Conservation (phyloP, 768 basidiomycete species). For the Ephemerocybe angulata region DNA sequence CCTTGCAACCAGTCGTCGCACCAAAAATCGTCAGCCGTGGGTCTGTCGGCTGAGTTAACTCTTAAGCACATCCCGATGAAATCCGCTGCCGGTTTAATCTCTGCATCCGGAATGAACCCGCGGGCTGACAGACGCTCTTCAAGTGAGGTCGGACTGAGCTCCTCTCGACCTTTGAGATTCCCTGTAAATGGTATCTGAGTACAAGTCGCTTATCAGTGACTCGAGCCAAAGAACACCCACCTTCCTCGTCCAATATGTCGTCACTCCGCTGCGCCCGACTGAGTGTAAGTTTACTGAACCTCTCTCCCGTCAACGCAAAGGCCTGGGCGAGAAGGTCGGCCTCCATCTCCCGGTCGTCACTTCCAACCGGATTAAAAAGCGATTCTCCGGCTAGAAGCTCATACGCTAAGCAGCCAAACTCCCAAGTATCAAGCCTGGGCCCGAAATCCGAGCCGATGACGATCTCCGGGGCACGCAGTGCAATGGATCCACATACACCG, state of each 20-base stretch:
- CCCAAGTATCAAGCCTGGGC: conserved; percentile 23
- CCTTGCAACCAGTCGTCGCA: too few relatives aligned
- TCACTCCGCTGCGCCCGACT: conserved; percentile 5
- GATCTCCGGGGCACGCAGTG: conserved; percentile 23
- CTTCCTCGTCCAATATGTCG: background rate
- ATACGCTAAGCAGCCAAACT: conserved; percentile 26
- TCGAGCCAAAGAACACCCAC: background rate
- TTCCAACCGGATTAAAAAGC: conserved; percentile 18
- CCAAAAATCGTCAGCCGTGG: too few relatives aligned
- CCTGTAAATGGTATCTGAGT: background rate
- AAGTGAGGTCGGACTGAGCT: background rate
- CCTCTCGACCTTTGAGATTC: conserved; percentile 5
- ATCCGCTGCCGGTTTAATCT: conserved; percentile 2
- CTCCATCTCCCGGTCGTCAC: conserved; percentile 15
- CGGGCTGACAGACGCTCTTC: conserved; percentile 7
- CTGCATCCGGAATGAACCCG: conserved; percentile 5
- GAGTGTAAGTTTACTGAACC: conserved; percentile 17
- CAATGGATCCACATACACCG: conserved; percentile 6
- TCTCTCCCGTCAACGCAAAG: conserved; percentile 25
- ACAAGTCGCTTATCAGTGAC: too few relatives aligned
- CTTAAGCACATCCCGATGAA: conserved; percentile 4
- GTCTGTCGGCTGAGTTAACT: background rate
- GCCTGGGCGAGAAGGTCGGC: conserved; percentile 28
- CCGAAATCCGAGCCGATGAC: conserved; percentile 19
- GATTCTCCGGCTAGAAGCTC: conserved; percentile 22